phyloP scores from a whole-genome alignment of 116 monocot species.

The Phalaenopsis hybrid region DNA sequence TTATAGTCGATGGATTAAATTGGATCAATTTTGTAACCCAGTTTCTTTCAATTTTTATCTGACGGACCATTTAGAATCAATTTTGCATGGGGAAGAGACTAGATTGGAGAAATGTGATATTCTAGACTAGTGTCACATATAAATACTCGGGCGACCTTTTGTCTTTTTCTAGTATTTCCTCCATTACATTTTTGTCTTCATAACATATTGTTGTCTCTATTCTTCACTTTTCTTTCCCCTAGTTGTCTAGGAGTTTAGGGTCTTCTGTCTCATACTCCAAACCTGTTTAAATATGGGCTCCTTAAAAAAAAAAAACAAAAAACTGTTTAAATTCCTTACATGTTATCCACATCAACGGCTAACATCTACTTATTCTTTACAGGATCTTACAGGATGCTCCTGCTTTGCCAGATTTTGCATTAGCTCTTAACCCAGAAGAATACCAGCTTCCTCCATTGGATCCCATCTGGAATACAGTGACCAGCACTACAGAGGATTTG shows the following conservation, averaged over 20 bases:
- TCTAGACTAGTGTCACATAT: no score
- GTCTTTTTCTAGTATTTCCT: no score
- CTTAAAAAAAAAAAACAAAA: no score
- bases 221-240: neutral
- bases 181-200: no score
- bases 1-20: no score
- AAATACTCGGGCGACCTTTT: no score
- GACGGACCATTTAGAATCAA: no score
- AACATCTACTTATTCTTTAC: conserved; percentile 5
- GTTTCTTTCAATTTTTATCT: no score
- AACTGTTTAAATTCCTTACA: neutral
- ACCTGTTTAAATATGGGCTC: neutral
- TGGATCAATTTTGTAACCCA: no score
- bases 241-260: neutral
- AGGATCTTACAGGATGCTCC: conserved; percentile 53
- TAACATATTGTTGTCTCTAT: neutral
- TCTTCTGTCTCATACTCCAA: neutral
- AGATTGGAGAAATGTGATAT: no score
- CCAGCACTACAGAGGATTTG: neutral
- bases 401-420: conserved; percentile 1
- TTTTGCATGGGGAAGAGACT: no score
- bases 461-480: conserved; percentile 38
- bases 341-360: neutral
- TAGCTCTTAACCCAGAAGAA: conserved; percentile 86
- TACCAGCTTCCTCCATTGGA: conserved; percentile 66